Evolutionary conservation across 805 yeast genomes (phyloP).

Genomic region (Metschnikowia santaceciliae): DNA sequence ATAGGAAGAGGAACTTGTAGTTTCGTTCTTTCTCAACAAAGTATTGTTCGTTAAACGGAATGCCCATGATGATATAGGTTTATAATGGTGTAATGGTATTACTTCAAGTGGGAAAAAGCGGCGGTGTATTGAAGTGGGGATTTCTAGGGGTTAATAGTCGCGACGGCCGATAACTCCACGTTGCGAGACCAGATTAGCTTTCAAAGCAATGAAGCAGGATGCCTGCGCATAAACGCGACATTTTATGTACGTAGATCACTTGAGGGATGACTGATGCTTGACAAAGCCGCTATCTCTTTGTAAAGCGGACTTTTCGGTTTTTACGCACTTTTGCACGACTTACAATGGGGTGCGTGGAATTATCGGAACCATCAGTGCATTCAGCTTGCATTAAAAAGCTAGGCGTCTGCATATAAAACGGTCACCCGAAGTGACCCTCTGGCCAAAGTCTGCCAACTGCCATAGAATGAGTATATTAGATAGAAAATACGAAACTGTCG

Average conservation of each 20-base stretch:
- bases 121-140: neutral
- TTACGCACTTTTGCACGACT: neutral
- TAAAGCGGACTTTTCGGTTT: constrained; percentile 1
- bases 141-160: neutral
- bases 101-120: neutral
- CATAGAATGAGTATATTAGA: too few relatives aligned
- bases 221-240: neutral
- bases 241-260: neutral
- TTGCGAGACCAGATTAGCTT: neutral
- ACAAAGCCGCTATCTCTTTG: neutral
- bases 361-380: constrained; percentile 4
- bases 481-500: too few relatives aligned
- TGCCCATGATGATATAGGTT: constrained; percentile 14
- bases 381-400: neutral
- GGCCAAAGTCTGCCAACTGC: neutral
- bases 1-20: constrained; percentile 33
- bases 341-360: neutral
- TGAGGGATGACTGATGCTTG: too few relatives aligned
- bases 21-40: constrained; percentile 36
- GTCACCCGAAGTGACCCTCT: neutral
- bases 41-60: constrained; percentile 37
- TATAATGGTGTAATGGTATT: neutral
- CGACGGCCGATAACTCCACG: neutral
- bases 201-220: neutral
- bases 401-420: neutral